Base-by-base conservation (phyloP, 495 filamentous ascomycete genomes). In the Aspergillus avenaceus region DNA sequence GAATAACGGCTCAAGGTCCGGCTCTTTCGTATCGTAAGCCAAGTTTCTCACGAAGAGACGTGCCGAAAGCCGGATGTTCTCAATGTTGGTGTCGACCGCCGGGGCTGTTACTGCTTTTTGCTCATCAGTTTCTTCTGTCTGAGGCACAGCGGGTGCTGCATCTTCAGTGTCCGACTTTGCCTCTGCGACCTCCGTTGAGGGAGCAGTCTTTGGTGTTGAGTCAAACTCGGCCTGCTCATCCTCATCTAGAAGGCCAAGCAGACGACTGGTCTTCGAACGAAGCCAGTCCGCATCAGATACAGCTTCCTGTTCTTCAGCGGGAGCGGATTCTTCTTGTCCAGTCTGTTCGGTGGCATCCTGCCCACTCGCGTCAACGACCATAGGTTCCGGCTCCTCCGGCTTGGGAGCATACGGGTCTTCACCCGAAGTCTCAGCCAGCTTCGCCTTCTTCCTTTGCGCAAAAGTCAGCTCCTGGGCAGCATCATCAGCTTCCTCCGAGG, bases 31-130 rank as follows among this genome's bases (percentile, higher is more conserved):
- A 40, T 78, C 78, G 64, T 96, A 99, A 13, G 88, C 79, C 22
- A 99, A 74, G 65, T 99, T 99, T 28, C 93, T 79, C 11, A 96
- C 65, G 59, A 96, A 99, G 11, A 99, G 67, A 54, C 93, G 80
- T 12, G 81, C 83, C 27, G 70, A 76, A 8, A 59, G 57, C 40
- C 62, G 70, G 45, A 76, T 74, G 43, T 70, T 66, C 31, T 74
- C 71, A 48, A 74, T 58, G 45, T 75, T 74, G 18, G 56, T 64
- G 53, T 59, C 71, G 49, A 48, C 54, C 49, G 61, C 61, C 31
- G 56, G 59, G 8, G 48, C 49, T 32, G 47, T 44, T 11, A 46
- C 28, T 16, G 55, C 45, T 45, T 61, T 50, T 13, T 41, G 48
- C 24, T 49, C 50, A 28, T 62, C 61, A 19, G 21, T 31, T 14